Conservation (phyloP, 2,329 filamentous ascomycete species). For the Aspergillus chevalieri region DNA sequence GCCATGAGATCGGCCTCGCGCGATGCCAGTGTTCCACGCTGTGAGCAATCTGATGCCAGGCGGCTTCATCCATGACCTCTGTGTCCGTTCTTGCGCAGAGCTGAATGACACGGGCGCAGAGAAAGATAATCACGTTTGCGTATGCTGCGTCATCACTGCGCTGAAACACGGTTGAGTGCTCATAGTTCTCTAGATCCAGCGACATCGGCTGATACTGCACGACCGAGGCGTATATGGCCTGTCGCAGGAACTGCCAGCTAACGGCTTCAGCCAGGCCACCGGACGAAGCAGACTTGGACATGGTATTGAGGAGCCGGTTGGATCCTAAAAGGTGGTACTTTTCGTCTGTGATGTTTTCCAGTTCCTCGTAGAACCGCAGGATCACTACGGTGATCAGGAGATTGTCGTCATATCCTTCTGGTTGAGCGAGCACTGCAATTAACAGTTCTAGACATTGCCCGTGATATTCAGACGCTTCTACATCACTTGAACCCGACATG, state of each 20-base stretch:
- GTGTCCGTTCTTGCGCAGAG: conserved; percentile 17
- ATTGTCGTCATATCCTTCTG: conserved; percentile 41
- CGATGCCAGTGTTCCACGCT: conserved; percentile 26
- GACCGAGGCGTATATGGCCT: conserved; percentile 38
- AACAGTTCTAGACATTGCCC: conserved; percentile 43
- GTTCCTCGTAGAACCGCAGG: conserved; percentile 45
- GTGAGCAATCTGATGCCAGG: conserved; percentile 19
- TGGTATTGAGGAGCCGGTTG: conserved; percentile 33
- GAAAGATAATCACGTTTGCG: conserved; percentile 34
- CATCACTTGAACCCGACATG: conserved; percentile 31
- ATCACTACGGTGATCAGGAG: conserved; percentile 46
- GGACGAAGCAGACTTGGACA: conserved; percentile 34
- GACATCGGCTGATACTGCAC: conserved; percentile 33
- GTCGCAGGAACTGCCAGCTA: conserved; percentile 38
- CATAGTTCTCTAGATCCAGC: conserved; percentile 34
- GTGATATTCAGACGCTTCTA: conserved; percentile 41
- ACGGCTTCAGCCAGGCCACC: conserved; percentile 37
- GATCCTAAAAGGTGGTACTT: conserved; percentile 35
- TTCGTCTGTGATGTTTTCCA: conserved; percentile 26
- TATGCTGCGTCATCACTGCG: conserved; percentile 34
- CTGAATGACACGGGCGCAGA: conserved; percentile 35
- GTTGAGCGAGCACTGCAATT: conserved; percentile 40
- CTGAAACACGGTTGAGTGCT: conserved; percentile 32
- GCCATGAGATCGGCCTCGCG: conserved; percentile 25
- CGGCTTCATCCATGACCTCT: conserved; percentile 13